These are phyloP conservation scores for Rozella allomycis DNA, from an alignment of 371 early-diverging fungal species.

Conservation along the genomic window DNA sequence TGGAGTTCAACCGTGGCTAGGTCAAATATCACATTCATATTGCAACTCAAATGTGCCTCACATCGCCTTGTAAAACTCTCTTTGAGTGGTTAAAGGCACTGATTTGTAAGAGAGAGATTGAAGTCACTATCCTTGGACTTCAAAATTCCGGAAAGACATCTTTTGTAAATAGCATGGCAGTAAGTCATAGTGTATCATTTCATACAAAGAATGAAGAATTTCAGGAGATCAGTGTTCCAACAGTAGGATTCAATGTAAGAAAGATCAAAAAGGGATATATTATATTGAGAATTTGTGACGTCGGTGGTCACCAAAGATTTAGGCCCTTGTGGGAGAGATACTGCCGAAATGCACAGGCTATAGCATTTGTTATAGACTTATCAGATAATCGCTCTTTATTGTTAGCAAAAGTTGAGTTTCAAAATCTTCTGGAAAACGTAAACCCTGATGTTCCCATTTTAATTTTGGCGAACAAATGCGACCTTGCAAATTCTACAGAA, in stretches of 20 bases:
- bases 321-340: constrained; percentile 95
- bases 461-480: constrained; percentile 97
- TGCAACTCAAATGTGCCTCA: too few relatives aligned
- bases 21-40: too few relatives aligned
- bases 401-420: constrained; percentile 73
- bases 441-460: constrained; percentile 79
- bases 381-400: constrained; percentile 80
- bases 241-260: constrained; percentile 96
- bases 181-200: constrained; percentile 18
- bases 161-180: constrained; percentile 87
- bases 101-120: constrained; percentile 68
- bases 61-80: too few relatives aligned
- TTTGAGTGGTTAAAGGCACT: too few relatives aligned
- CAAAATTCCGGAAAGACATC: constrained; percentile 96
- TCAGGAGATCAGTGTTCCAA: constrained; percentile 87
- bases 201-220: constrained; percentile 40
- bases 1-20: too few relatives aligned
- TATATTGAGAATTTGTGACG: constrained; percentile 89
- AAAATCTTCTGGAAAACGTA: constrained; percentile 69
- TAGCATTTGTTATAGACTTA: constrained; percentile 87
- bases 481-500: constrained; percentile 64
- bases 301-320: constrained; percentile 80
- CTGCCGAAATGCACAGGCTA: constrained; percentile 80
- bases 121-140: constrained; percentile 86
- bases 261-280: constrained; percentile 43